phyloP scores from a whole-genome alignment of 768 basidiomycete genomes.

The Leccinum aurantiacum region DNA sequence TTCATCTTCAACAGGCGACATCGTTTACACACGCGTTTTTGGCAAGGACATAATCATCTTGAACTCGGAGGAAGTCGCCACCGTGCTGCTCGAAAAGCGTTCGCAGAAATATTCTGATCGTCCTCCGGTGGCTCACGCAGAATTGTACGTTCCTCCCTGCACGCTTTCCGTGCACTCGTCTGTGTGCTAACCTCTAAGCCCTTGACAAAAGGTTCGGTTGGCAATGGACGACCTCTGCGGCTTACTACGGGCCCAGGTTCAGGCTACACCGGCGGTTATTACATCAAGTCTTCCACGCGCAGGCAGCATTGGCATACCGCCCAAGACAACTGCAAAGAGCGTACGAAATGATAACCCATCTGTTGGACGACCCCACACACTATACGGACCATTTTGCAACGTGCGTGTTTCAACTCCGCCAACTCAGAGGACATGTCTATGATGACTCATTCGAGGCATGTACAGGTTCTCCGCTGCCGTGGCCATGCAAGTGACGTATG shows the following conservation, averaged over 20 bases:
- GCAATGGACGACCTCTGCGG: neutral
- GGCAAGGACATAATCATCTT: slow-evolving; percentile 50
- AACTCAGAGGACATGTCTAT: neutral
- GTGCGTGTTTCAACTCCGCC: neutral
- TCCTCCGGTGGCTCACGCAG: slow-evolving; percentile 8
- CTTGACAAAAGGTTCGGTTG: neutral
- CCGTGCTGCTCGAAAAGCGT: slow-evolving; percentile 53
- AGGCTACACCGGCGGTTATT: neutral
- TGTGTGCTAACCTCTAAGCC: neutral
- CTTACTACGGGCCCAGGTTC: neutral
- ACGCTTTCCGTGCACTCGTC: neutral
- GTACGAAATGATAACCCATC: neutral
- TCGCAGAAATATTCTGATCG: slow-evolving; percentile 49
- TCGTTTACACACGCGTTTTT: slow-evolving; percentile 28
- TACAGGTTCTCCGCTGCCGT: neutral
- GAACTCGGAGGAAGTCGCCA: slow-evolving; percentile 45
- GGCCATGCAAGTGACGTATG: neutral
- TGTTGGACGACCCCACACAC: neutral
- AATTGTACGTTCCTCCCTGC: neutral
- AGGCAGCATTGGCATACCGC: neutral
- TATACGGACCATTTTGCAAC: neutral
- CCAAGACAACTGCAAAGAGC: neutral
- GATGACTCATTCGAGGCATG: neutral
- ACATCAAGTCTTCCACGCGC: neutral
- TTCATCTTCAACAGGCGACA: neutral